Percentiles rank a stretch among this genome's conserved stretches.
These are phyloP conservation scores for Cichorium intybus DNA, from an alignment of 140 eudicot species.

Conservation along the genomic window DNA sequence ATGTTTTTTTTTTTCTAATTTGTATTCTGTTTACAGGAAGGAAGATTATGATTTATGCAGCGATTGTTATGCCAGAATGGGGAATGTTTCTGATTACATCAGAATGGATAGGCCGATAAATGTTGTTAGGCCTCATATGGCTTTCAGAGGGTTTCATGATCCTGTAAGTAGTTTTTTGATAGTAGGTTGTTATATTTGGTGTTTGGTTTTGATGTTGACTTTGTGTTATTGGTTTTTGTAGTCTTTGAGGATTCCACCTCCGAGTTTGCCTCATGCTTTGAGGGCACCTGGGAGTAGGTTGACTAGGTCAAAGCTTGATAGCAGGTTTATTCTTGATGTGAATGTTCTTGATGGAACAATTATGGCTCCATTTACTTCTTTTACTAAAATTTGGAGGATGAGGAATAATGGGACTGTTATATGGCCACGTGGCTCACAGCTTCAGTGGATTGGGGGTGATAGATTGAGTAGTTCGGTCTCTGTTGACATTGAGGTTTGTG, in stretches of 20 bases:
- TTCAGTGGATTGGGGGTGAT: constrained; percentile 91
- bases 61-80: constrained; percentile 52
- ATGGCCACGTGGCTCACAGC: constrained; percentile 78
- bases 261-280: constrained; percentile 33
- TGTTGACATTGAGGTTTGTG: constrained; percentile 55
- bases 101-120: constrained; percentile 62
- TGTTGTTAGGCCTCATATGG: constrained; percentile 27
- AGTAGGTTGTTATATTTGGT: not conserved
- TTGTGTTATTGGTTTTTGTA: not conserved
- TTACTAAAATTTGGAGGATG: constrained; percentile 93
- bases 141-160: constrained; percentile 37
- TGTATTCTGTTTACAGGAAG: constrained; percentile 51
- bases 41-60: constrained; percentile 78
- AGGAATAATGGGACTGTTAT: constrained; percentile 68
- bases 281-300: constrained; percentile 41
- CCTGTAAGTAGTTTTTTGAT: constrained; percentile 36
- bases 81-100: constrained; percentile 52
- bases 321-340: constrained; percentile 85
- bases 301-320: constrained; percentile 53
- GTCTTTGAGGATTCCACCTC: constrained; percentile 26
- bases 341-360: constrained; percentile 78
- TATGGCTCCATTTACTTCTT: constrained; percentile 68
- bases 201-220: not conserved
- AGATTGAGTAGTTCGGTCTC: constrained; percentile 40
- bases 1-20: not conserved